These are phyloP conservation scores for Boletales sp. DNA, from an alignment of 768 basidiomycete species.

Conservation along the genomic window DNA sequence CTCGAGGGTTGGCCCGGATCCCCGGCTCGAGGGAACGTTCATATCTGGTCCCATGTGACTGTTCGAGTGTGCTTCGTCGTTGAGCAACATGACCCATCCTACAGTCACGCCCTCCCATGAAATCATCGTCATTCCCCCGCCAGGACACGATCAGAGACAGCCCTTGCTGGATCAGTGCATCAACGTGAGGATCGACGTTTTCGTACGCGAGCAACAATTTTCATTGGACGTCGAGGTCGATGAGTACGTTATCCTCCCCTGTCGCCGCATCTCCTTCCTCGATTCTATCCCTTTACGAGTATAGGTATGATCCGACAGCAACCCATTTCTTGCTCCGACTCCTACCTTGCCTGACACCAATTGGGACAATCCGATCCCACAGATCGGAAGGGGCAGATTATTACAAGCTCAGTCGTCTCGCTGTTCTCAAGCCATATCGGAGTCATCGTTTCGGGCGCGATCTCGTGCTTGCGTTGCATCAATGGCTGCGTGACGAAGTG, in stretches of 20 bases:
- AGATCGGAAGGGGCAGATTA: conserved; percentile 38
- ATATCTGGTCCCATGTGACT: conserved; percentile 15
- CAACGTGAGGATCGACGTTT: conserved; percentile 49
- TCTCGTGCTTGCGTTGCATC: conserved; percentile 61
- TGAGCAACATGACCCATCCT: conserved; percentile 1
- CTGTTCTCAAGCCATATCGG: conserved; percentile 64
- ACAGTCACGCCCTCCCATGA: conserved; percentile 45
- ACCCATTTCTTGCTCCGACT: conserved; percentile 74
- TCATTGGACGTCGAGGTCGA: conserved; percentile 74
- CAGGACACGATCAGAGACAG: conserved; percentile 35
- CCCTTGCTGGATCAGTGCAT: conserved; percentile 63
- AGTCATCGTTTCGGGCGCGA: conserved; percentile 58
- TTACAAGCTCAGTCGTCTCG: conserved; percentile 74
- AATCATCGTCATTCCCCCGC: conserved; percentile 45
- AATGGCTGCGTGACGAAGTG: conserved; percentile 49
- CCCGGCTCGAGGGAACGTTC: conserved; percentile 15
- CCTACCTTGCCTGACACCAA: conserved; percentile 52
- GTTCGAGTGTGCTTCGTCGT: conserved; percentile 15
- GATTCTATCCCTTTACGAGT: neutral
- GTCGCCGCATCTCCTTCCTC: conserved; percentile 4
- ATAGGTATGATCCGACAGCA: conserved; percentile 58
- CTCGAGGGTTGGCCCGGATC: neutral
- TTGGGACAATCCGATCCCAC: conserved; percentile 66
- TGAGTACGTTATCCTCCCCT: conserved; percentile 43
- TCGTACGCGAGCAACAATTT: conserved; percentile 56